phyloP scores from a whole-genome alignment of 169 alveolate genomes.

The Theileria orientalis region DNA sequence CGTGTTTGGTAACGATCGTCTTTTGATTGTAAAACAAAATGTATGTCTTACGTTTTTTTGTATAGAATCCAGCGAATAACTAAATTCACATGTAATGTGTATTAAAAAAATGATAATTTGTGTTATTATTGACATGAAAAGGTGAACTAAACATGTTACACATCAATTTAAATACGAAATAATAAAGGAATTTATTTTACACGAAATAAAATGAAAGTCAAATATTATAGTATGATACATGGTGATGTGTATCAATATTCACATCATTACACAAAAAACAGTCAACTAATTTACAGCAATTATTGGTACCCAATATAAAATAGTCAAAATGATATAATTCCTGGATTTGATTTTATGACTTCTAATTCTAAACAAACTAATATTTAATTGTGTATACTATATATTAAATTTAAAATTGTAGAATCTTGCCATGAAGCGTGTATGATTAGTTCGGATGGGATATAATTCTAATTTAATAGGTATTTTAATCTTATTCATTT shows the following conservation, averaged over 20 bases:
- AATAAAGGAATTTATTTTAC: background rate
- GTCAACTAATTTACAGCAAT: background rate
- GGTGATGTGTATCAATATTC: too few species aligned
- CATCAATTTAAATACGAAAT: slow-evolving; percentile 2
- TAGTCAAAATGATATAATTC: too few species aligned
- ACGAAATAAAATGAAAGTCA: background rate
- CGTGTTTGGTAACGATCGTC: background rate
- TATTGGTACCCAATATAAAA: slow-evolving; percentile 6
- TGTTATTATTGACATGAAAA: slow-evolving; percentile 4
- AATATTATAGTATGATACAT: background rate
- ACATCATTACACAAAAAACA: background rate
- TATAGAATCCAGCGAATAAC: background rate
- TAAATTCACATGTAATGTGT: background rate
- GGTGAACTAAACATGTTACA: slow-evolving; percentile 5
- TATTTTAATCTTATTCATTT: background rate
- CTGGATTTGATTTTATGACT: too few species aligned
- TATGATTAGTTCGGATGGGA: background rate
- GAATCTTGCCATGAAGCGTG: background rate
- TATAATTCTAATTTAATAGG: slow-evolving; percentile 13
- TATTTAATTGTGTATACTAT: background rate
- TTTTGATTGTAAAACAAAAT: background rate
- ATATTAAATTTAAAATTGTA: background rate
- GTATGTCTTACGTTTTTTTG: background rate
- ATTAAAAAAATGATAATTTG: background rate
- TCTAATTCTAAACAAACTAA: too few species aligned